These are phyloP conservation scores for Trichoderma endophyticum DNA, from an alignment of 2,329 filamentous ascomycete genomes.

Conservation along the genomic window DNA sequence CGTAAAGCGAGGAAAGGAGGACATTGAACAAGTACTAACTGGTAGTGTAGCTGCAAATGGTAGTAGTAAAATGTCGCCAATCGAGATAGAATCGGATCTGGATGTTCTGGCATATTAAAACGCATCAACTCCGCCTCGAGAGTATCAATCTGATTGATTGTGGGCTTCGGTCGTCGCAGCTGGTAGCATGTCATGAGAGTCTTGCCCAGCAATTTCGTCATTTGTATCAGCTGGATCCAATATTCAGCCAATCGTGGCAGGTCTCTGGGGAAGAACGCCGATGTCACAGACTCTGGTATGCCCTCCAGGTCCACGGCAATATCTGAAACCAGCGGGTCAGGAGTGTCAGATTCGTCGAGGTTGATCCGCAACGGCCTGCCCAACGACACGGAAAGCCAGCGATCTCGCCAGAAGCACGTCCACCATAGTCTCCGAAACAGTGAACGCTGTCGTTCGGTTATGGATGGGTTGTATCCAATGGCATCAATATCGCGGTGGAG, in stretches of 20 bases:
- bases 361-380: slow-evolving; percentile 1
- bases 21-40: neutral
- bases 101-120: neutral
- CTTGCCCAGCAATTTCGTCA: slow-evolving; percentile 3
- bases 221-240: slow-evolving; percentile 5
- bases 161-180: neutral
- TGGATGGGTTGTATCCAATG: slow-evolving; percentile 3
- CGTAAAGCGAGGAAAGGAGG: too few relatives aligned
- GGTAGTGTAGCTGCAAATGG: slow-evolving; percentile 10
- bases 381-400: neutral
- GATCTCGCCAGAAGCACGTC: slow-evolving; percentile 7
- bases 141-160: neutral
- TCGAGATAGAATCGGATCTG: neutral
- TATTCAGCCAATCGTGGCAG: slow-evolving; percentile 3
- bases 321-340: slow-evolving; percentile 3
- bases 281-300: slow-evolving; percentile 1
- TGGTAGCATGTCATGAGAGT: neutral
- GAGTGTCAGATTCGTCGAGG: slow-evolving; percentile 7
- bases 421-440: slow-evolving; percentile 10
- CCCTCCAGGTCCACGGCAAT: slow-evolving; percentile 5
- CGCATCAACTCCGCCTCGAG: slow-evolving; percentile 3
- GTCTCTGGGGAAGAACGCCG: slow-evolving; percentile 2
- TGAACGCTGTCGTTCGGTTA: slow-evolving; percentile 4
- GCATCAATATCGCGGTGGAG: slow-evolving; percentile 12
- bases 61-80: slow-evolving; percentile 9